Evolutionary conservation across 2,329 filamentous ascomycete genomes (phyloP).

Genomic region (Leptographium wingfieldii): DNA sequence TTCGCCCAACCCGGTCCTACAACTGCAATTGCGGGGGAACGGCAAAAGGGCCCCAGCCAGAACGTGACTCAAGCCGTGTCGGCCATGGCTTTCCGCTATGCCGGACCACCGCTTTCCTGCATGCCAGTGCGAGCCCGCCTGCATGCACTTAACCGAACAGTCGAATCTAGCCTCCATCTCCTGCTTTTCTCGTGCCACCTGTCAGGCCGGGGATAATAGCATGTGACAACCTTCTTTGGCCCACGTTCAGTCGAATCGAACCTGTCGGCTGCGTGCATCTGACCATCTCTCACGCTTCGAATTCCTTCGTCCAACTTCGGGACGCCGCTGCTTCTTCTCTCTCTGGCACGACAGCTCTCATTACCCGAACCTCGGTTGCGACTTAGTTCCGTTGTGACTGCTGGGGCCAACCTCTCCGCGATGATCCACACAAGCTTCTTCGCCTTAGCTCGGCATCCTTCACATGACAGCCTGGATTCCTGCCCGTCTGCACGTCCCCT

Average conservation of each 20-base stretch:
- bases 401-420: not conserved
- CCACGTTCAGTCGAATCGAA: no score
- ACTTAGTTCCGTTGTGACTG: not conserved
- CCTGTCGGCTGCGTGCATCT: not conserved
- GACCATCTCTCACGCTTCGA: not conserved
- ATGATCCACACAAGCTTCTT: not conserved
- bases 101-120: not conserved
- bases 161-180: not conserved
- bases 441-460: not conserved
- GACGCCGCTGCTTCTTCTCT: not conserved
- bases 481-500: not conserved
- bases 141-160: not conserved
- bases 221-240: not conserved
- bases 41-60: not conserved
- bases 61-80: not conserved
- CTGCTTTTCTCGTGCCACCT: not conserved
- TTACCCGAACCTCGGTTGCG: constrained; percentile 1
- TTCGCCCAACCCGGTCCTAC: constrained; percentile 3
- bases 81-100: not conserved
- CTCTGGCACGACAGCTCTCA: not conserved
- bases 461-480: not conserved
- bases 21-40: constrained; percentile 3
- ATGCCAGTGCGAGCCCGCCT: not conserved
- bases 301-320: not conserved
- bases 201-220: not conserved